Percentiles rank a stretch among this genome's conserved stretches.
These are phyloP conservation scores for Porcisia deanei DNA, from an alignment of 208 protist genomes.

Conservation along the genomic window DNA sequence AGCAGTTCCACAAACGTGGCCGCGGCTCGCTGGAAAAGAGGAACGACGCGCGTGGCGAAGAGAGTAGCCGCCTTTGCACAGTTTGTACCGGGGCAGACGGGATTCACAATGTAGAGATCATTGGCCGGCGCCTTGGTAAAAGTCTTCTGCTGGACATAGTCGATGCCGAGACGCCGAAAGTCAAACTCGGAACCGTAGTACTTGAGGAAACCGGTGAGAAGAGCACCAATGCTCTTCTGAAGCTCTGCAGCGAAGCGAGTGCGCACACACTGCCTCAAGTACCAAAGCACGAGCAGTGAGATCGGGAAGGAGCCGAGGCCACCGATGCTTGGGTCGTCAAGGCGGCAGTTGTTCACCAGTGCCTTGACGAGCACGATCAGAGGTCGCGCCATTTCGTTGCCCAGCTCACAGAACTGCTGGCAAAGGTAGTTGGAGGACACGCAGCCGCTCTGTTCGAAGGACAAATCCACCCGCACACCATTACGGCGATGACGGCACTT, in stretches of 20 bases:
- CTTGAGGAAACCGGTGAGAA: constrained; percentile 73
- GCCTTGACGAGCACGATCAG: constrained; percentile 82
- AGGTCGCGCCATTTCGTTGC: constrained; percentile 67
- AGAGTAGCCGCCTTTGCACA: constrained; percentile 65
- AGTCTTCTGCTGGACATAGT: constrained; percentile 53
- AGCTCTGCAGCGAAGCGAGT: constrained; percentile 39
- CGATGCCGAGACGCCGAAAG: constrained; percentile 50
- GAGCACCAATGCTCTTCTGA: constrained; percentile 44
- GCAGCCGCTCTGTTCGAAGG: constrained; percentile 67
- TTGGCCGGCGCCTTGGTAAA: constrained; percentile 47
- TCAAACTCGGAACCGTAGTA: constrained; percentile 79
- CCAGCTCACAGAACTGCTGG: constrained; percentile 52
- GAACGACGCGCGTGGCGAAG: constrained; percentile 48
- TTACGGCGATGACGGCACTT: constrained; percentile 61
- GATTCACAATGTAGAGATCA: constrained; percentile 77
- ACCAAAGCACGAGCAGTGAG: constrained; percentile 82
- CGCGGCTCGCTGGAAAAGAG: constrained; percentile 52
- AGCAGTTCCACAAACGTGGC: constrained; percentile 36
- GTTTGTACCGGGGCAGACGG: constrained; percentile 56
- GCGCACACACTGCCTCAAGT: constrained; percentile 52
- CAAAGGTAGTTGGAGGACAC: constrained; percentile 71
- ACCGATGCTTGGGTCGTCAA: constrained; percentile 80
- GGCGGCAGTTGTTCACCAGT: constrained; percentile 44
- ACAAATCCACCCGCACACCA: constrained; percentile 68
- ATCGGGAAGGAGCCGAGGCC: constrained; percentile 88